phyloP scores from a whole-genome alignment of 805 yeast species.

The Metschnikowia colocasiae region DNA sequence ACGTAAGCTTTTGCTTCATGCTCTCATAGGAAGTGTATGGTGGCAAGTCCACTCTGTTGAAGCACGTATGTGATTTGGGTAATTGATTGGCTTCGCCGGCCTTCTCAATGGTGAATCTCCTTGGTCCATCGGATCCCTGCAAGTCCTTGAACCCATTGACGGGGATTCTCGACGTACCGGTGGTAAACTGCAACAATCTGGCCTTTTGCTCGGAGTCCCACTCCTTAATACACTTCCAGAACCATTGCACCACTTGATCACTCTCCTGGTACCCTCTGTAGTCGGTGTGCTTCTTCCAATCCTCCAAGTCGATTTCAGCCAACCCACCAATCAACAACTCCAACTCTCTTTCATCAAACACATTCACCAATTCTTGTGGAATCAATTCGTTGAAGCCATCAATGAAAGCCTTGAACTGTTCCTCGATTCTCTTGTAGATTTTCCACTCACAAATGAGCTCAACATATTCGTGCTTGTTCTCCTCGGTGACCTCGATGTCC shows the following conservation, averaged over 20 bases:
- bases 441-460: conserved; percentile 95
- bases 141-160: conserved; percentile 98
- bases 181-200: conserved; percentile 90
- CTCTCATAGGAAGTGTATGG: conserved; percentile 83
- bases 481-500: conserved; percentile 88
- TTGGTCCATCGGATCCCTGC: conserved; percentile 99
- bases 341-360: conserved; percentile 95
- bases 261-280: conserved; percentile 96
- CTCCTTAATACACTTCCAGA: conserved; percentile 89
- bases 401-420: conserved; percentile 93
- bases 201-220: conserved; percentile 98
- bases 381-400: conserved; percentile 96
- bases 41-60: conserved; percentile 97
- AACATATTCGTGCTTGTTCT: conserved; percentile 83
- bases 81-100: conserved; percentile 92
- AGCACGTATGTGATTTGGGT: conserved; percentile 98
- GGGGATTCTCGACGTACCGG: conserved; percentile 98
- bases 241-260: conserved; percentile 97
- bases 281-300: conserved; percentile 99
- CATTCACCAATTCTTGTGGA: conserved; percentile 94
- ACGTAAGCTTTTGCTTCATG: conserved; percentile 81
- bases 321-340: conserved; percentile 97
- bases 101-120: conserved; percentile 96
- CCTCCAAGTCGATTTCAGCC: conserved; percentile 96
- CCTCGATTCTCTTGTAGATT: conserved; percentile 87